Percentiles rank a stretch among this genome's conserved stretches.
phyloP scores from a whole-genome alignment of 1,139 yeast genomes.

The Blastobotrys niveus region DNA sequence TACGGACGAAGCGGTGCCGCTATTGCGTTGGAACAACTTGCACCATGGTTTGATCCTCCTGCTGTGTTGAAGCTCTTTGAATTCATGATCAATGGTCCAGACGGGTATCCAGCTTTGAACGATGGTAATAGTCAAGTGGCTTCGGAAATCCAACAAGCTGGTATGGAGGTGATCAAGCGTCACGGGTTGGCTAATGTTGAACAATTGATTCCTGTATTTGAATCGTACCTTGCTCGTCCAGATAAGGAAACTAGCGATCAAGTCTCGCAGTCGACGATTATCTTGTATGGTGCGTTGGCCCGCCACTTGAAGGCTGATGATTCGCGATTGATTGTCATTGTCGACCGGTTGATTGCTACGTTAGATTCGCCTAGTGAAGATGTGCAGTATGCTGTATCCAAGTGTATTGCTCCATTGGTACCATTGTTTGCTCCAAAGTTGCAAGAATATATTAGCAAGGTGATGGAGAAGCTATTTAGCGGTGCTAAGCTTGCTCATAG shows the following conservation, averaged over 20 bases:
- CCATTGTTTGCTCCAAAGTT: conserved; percentile 45
- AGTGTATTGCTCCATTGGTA: conserved; percentile 79
- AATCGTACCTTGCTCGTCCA: conserved; percentile 42
- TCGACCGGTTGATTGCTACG: conserved; percentile 65
- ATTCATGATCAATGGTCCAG: conserved; percentile 45
- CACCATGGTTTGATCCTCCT: conserved; percentile 41
- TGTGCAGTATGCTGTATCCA: conserved; percentile 81
- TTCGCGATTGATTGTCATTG: conserved; percentile 54
- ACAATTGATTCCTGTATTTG: conserved; percentile 70
- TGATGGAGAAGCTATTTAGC: conserved; percentile 56
- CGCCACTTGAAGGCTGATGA: conserved; percentile 67
- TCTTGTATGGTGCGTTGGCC: conserved; percentile 82
- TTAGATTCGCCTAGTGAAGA: conserved; percentile 83
- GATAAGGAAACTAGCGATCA: conserved; percentile 44
- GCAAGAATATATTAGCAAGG: conserved; percentile 48
- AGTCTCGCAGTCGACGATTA: conserved; percentile 74
- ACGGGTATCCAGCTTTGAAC: conserved; percentile 51
- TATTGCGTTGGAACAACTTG: conserved; percentile 53
- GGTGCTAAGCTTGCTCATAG: conserved; percentile 51
- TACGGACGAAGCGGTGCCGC: conserved; percentile 81
- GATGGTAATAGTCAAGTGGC: conserved; percentile 73
- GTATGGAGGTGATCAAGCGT: conserved; percentile 57
- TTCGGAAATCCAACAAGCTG: conserved; percentile 86
- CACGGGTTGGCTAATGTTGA: conserved; percentile 68
- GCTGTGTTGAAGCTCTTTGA: conserved; percentile 47